Evolutionary conservation across 306 rosid species (phyloP).

Genomic region (Cucurbita pepo): DNA sequence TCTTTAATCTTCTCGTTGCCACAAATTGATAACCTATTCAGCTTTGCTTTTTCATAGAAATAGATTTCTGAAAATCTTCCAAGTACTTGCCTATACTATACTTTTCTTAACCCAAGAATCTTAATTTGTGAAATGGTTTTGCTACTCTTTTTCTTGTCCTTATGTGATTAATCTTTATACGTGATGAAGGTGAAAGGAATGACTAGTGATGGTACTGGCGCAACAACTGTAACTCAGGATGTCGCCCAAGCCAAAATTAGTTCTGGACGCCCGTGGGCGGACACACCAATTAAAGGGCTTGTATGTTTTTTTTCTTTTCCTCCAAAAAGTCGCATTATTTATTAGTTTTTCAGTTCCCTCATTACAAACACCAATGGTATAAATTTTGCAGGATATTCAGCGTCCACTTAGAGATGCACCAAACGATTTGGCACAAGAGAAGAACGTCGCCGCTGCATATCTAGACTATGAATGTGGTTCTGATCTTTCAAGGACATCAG

Average conservation of each 20-base stretch:
- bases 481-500: slow-evolving; percentile 32
- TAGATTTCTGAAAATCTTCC: background rate
- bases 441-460: slow-evolving; percentile 25
- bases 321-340: background rate
- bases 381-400: slow-evolving; percentile 50
- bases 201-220: slow-evolving; percentile 33
- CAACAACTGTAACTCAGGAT: slow-evolving; percentile 27
- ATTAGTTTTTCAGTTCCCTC: background rate
- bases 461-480: slow-evolving; percentile 40
- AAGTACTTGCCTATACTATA: background rate
- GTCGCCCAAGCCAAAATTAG: slow-evolving; percentile 23
- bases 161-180: slow-evolving; percentile 2
- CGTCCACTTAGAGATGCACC: slow-evolving; percentile 27
- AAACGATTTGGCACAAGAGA: slow-evolving; percentile 40
- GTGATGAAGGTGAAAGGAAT: slow-evolving; percentile 41
- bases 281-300: slow-evolving; percentile 34
- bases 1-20: background rate
- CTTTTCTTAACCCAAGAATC: background rate
- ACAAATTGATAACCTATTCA: background rate
- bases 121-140: background rate
- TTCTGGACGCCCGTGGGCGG: slow-evolving; percentile 52
- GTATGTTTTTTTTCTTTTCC: slow-evolving; percentile 19
- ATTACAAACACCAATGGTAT: slow-evolving; percentile 5
- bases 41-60: background rate
- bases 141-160: background rate